Evolutionary conservation across 2,329 filamentous ascomycete genomes (phyloP), one percentile per base, ranked within the genome.

Genomic region (Graphiopsis chlorocephala): DNA sequence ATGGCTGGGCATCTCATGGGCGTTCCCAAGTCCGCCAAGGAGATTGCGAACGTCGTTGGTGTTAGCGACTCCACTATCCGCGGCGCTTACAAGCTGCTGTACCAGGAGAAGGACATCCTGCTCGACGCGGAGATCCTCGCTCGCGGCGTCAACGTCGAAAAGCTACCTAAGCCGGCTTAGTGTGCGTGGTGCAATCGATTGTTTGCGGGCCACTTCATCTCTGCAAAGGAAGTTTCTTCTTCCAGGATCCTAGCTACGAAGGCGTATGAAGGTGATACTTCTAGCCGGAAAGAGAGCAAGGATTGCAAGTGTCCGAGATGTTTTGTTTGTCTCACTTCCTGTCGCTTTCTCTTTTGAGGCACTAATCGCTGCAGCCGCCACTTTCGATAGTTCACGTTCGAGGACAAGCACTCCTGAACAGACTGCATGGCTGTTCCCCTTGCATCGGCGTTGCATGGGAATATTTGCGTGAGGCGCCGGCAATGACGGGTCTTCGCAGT

Each of bases 51-150:
- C 26, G 89, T 95, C 20, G 92, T 91, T 0, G 92, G 92, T 69
- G 95, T 99, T 29, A 97, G 93, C 76, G 96, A 99, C 74, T 93
- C 95, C 63, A 99, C 95, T 0, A 97, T 99, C 72, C 93, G 96
- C 73, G 96, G 92, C 28, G 93, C 94, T 0, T 99, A 98, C 82
- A 95, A 95, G 75, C 88, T 91, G 73, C 84, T 99, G 57, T 94
- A 93, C 75, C 83, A 84, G 20, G 88, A 90, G 57, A 86, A 88
- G 59, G 88, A 94, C 63, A 84, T 86, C 67, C 80, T 99, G 65
- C 86, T 97, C 72, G 88, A 90, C 70, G 82, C 87, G 60, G 87
- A 90, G 66, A 94, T 92, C 87, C 83, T 94, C 62, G 83, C 85
- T 63, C 87, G 88, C 65, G 90, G 90, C 65, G 91, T 88, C 42